A percentile compares a stretch with the other conserved stretches of the same genome.
These are phyloP conservation scores for Pythium apleroticum DNA, from an alignment of 352 stramenopile genomes.

Conservation along the genomic window DNA sequence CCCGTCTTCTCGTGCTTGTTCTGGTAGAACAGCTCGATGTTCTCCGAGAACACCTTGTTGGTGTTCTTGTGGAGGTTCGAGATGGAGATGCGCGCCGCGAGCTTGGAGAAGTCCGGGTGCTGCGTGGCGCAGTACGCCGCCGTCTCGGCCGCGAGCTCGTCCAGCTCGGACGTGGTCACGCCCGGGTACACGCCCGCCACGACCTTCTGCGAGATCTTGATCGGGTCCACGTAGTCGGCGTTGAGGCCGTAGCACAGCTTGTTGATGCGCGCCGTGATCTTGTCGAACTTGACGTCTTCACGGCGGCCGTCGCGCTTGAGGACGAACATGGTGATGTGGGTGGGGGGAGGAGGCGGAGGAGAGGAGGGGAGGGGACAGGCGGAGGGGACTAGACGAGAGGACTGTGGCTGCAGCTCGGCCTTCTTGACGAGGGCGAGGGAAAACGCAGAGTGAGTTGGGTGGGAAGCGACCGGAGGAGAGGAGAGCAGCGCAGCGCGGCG, in stretches of 20 bases:
- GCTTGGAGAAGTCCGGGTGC: slow-evolving; percentile 98
- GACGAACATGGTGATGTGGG: slow-evolving; percentile 88
- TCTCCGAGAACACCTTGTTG: slow-evolving; percentile 93
- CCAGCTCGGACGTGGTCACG: slow-evolving; percentile 98
- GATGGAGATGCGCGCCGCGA: slow-evolving; percentile 97
- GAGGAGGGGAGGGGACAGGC: background rate
- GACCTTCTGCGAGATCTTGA: slow-evolving; percentile 98
- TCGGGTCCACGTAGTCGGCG: slow-evolving; percentile 94
- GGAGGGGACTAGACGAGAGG: background rate
- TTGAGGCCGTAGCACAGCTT: slow-evolving; percentile 99
- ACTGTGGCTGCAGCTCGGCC: background rate
- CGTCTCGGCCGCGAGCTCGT: slow-evolving; percentile 98
- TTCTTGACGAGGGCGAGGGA: slow-evolving; percentile 10
- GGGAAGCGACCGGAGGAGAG: background rate
- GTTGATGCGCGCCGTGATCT: slow-evolving; percentile 96
- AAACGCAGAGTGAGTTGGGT: slow-evolving; percentile 15
- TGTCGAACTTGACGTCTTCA: slow-evolving; percentile 98
- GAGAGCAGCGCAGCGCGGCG: background rate
- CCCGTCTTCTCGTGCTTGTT: slow-evolving; percentile 97
- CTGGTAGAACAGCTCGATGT: slow-evolving; percentile 92
- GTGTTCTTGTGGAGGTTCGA: slow-evolving; percentile 99
- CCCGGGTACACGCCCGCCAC: slow-evolving; percentile 98
- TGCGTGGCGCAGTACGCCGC: slow-evolving; percentile 96
- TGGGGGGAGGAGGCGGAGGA: background rate
- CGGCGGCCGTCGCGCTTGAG: slow-evolving; percentile 92